Evolutionary conservation across 1,284 basidiomycete genomes (phyloP), one percentile per base, ranked within the genome.

Genomic region (Hymenochaete sp.): DNA sequence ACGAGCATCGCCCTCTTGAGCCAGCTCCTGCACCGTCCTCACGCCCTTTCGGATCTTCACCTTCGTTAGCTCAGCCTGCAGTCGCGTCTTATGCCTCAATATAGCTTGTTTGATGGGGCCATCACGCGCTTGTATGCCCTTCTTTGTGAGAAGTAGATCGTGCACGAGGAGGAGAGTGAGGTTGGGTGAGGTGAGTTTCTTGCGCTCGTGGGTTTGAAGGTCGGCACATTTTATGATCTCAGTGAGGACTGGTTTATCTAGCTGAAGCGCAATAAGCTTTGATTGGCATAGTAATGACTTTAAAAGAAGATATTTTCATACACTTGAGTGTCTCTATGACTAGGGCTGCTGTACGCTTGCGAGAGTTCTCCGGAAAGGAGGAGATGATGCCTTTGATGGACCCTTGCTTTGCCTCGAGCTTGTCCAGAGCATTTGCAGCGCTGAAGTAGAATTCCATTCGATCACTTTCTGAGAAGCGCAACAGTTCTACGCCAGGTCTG

Each of bases 371-470:
- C 11, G 83, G 77, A 16, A 90, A 68, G 25, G 75, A 75, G 18
- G 78, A 77, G 42, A 91, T 68, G 29, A 88, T 63, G 44, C 86
- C 72, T 62, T 90, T 84, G 59, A 96, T 84, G 5, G 88, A 92
- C 10, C 90, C 90, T 62, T 88, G 75, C 62, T 85, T 89, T 43
- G 79, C 75, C 60, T 93, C 86, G 47, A 96, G 72, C 54, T 80
- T 80, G 59, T 93, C 89, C 56, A 96, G 71, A 4, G 81, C 75
- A 56, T 79, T 73, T 50, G 83, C 83, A 52, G 88, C 87, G 59
- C 86, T 81, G 66, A 90, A 90, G 70, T 93, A 95, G 66, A 93
- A 91, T 69, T 93, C 92, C 90, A 93, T 93, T n/a, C n/a, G n/a
- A n/a, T n/a, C n/a, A n/a, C n/a, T n/a, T n/a, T n/a, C n/a, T n/a